Evolutionary conservation across 768 basidiomycete genomes (phyloP), one percentile per base, ranked within the genome.

Genomic region (Cyathus striatus): DNA sequence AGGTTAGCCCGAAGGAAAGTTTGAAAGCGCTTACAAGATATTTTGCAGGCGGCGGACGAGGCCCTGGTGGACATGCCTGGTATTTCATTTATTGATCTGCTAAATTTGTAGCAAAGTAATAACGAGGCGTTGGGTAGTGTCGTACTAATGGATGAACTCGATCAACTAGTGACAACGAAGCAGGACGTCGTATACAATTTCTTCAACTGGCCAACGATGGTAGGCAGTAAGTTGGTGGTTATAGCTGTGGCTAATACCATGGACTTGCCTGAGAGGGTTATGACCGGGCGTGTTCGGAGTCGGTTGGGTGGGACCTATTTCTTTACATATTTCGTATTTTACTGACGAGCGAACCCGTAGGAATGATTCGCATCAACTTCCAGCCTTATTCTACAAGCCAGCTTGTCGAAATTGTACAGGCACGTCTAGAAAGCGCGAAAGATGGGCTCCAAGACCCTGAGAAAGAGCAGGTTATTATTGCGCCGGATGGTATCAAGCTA

Each of bases 121-220:
- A 46, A 51, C 34, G 51, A 17, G n/a, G 27, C 27, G n/a, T 20
- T 32, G n/a, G n/a, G 25, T 50, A 97, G 93, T 44, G 87, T 98
- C 4, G 93, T 98, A 4, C 71, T 99, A 13, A 98, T 99, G 90
- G 95, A 99, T 60, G 96, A 99, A 64, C 75, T 99, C 4, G 96
- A 99, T 63, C 96, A 98, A 60, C 75, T 99, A 22, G 81, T 98
- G 52, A 98, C 95, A 1, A 72, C 86, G 14, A 96, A 96, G 59
- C 95, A 99, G 60, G 95, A 99, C 45, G 95, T 99, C 7, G 88
- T 99, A 17, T 99, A 99, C 65, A 97, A 97, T 57, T 98, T 99
- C 65, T 98, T 98, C 75, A 98, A 99, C 59, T 99, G 96, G 95
- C 96, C 96, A 2, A 95, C 93, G 3, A 70, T 96, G 40, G 73